A percentile compares a stretch with the other conserved stretches of the same genome.
Conservation (phyloP, 352 stramenopile species). For the Lagenidium giganteum region DNA sequence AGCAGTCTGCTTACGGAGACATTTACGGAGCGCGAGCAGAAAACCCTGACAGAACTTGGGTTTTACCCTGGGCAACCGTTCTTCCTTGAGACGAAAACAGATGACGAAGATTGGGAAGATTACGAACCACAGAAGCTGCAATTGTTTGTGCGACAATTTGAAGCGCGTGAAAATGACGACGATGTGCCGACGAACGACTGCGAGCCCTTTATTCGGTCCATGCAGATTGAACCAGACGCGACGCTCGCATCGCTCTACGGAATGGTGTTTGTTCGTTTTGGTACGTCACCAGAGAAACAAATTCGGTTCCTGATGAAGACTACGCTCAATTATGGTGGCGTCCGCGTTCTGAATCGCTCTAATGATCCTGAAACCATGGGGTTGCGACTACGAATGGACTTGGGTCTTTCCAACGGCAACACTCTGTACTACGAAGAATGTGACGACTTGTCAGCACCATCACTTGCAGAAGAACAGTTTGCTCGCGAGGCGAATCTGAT, state of each 20-base stretch:
- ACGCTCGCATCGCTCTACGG: constrained; percentile 43
- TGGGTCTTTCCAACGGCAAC: constrained; percentile 60
- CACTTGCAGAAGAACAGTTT: constrained; percentile 55
- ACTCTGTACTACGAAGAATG: constrained; percentile 75
- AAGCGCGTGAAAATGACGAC: constrained; percentile 16
- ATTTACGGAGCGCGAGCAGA: constrained; percentile 49
- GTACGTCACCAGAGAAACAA: constrained; percentile 23
- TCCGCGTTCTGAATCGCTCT: constrained; percentile 61
- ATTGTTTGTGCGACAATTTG: constrained; percentile 67
- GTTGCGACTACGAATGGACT: constrained; percentile 47
- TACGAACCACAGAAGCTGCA: constrained; percentile 64
- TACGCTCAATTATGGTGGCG: constrained; percentile 53
- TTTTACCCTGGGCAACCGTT: constrained; percentile 73
- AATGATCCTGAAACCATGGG: constrained; percentile 33
- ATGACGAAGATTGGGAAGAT: constrained; percentile 54
- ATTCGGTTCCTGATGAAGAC: constrained; percentile 71
- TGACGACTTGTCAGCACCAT: constrained; percentile 32
- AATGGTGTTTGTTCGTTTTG: constrained; percentile 53
- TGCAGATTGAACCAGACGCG: constrained; percentile 63
- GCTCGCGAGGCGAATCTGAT: constrained; percentile 80
- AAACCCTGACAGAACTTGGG: constrained; percentile 43
- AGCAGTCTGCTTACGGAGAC: constrained; percentile 59
- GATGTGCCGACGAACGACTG: neutral
- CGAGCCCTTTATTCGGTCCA: constrained; percentile 37
- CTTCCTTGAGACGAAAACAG: constrained; percentile 62